Percentiles rank a stretch among this genome's conserved stretches.
Evolutionary conservation across 352 stramenopile genomes (phyloP).

Genomic region (Aphanomyces cochlioides): DNA sequence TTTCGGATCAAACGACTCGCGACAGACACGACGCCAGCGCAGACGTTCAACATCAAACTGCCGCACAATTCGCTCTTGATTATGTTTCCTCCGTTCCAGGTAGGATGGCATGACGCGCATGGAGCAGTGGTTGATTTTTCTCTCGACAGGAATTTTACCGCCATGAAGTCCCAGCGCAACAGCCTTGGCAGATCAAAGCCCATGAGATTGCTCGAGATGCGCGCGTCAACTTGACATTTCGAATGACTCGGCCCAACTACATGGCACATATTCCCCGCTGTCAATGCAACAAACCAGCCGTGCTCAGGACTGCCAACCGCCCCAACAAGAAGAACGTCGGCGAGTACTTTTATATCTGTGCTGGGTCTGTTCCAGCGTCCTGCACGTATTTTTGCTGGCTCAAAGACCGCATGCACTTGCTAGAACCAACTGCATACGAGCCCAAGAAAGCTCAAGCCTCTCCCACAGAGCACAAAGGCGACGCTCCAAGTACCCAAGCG

Average conservation of each 20-base stretch:
- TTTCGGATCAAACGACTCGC: constrained; percentile 30
- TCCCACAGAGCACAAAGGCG: too few species aligned
- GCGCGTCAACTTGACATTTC: constrained; percentile 25
- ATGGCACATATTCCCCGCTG: constrained; percentile 4
- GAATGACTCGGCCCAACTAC: constrained; percentile 19
- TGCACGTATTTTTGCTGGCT: constrained; percentile 25
- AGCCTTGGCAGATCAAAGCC: constrained; percentile 13
- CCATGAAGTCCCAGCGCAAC: constrained; percentile 19
- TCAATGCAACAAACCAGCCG: constrained; percentile 1
- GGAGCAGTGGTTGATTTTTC: neutral
- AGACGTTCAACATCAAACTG: constrained; percentile 24
- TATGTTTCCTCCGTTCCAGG: constrained; percentile 27
- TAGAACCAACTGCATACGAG: neutral
- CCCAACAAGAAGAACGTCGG: neutral
- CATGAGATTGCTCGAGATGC: neutral
- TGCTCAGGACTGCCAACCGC: constrained; percentile 16
- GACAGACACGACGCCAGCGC: constrained; percentile 13
- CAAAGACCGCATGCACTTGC: constrained; percentile 9
- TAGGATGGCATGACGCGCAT: neutral
- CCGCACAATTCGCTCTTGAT: constrained; percentile 23
- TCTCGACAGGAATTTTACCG: constrained; percentile 14
- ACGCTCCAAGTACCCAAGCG: too few species aligned
- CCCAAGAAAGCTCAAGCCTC: too few species aligned
- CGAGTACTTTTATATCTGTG: constrained; percentile 28
- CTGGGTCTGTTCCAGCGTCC: constrained; percentile 5